Base-by-base conservation (phyloP, 2,329 filamentous ascomycete species). In the Aspergillus fumigatus region DNA sequence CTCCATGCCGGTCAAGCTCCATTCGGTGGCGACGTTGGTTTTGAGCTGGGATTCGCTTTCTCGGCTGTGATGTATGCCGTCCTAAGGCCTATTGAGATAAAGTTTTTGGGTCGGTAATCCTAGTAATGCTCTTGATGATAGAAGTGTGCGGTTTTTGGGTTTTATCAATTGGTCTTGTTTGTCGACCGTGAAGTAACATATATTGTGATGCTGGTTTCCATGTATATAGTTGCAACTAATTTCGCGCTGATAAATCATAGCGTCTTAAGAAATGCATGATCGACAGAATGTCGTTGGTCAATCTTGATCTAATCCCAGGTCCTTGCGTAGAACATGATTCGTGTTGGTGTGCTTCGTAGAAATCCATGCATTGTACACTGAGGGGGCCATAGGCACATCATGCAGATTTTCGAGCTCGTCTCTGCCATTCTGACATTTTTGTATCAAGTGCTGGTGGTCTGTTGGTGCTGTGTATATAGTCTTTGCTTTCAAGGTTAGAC, bases 31-130 rank as follows among this genome's bases (percentile, higher is more conserved):
- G 84, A 87, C 71, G 72, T 86, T 45, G 84, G 84, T 3, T 85
- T 89, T 61, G 87, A 89, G 69, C 69, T 89, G 50, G 87, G 79
- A 0, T 89, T 89, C 67, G 79, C 75, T 1, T 87, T 90, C 64
- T 70, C 83, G 1, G 73, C 80, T 6, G 62, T 79, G 1, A 73
- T 74, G 1, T 89, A 87, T 71, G 64, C 78, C 49, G 64, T 76
- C 1, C 63, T 86, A 59, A 75, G 84, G 57, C 71, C 74, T 19
- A 62, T 82, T 38, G 82, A 84, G 70, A 58, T 79, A 62, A 79
- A 69, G 66, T 64, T 67, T 47, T 76, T 77, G 57, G 70, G 73
- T 52, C 66, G 77, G 57, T 80, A 74, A 52, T 49, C 43, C 25
- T 51, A n/a, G 14, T 38, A 52, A 48, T 26, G 52, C 40, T 55